These are phyloP conservation scores for Lipomyces starkeyi DNA, from an alignment of 805 yeast genomes.

Conservation along the genomic window DNA sequence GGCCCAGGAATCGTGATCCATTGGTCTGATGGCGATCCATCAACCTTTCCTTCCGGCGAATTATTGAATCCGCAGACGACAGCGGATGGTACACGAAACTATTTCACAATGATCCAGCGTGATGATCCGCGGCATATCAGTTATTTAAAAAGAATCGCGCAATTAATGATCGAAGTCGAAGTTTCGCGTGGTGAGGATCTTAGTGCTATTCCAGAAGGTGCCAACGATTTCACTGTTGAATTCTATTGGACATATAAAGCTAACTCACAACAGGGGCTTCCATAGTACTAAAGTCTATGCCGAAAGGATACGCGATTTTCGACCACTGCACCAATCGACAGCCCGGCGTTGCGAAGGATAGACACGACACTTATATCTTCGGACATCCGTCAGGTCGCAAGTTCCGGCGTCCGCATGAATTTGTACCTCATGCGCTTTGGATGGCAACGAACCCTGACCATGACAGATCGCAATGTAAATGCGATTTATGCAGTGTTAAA, in stretches of 20 bases:
- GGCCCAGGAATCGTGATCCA: conserved; percentile 1
- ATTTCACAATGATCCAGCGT: conserved; percentile 3
- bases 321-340: conserved; percentile 16
- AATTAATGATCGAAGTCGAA: not conserved
- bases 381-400: conserved; percentile 38
- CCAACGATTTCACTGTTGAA: not conserved
- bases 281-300: conserved; percentile 9
- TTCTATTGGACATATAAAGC: not conserved
- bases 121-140: not conserved
- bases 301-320: conserved; percentile 19
- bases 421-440: conserved; percentile 31
- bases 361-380: conserved; percentile 20
- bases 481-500: conserved; percentile 14
- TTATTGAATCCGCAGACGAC: conserved; percentile 11
- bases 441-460: not conserved
- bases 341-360: conserved; percentile 11
- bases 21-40: conserved; percentile 27
- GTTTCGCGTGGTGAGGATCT: not conserved
- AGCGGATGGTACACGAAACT: conserved; percentile 10
- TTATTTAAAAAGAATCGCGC: not conserved
- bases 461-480: conserved; percentile 4
- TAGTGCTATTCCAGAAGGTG: not conserved
- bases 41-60: conserved; percentile 16
- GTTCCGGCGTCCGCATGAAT: conserved; percentile 27
- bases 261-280: conserved; percentile 5